Base-by-base conservation (phyloP, 257 asterid species). In the Oldenlandia corymbosa region DNA sequence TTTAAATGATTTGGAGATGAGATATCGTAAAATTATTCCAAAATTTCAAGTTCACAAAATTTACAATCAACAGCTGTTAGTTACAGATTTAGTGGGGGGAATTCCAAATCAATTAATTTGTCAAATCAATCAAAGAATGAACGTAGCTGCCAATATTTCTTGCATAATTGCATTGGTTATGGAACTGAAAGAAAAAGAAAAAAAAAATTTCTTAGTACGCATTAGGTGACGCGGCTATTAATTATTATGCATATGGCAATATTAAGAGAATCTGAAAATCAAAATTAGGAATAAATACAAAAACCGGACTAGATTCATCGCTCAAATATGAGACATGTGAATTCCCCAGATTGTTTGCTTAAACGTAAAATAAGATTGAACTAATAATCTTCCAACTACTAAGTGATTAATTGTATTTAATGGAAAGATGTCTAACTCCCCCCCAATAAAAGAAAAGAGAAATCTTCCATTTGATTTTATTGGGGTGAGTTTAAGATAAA, bases 381-480 rank as follows among this genome's bases (percentile, higher is more conserved):
- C 54, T 10, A 51, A 60, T 68, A 10, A 60, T 37, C 13, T 21
- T 34, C 28, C 21, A n/a, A 45, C 27, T 8, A 24, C 10, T n/a
- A n/a, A n/a, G 43, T 34, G 10, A 26, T 48, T 34, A 32, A 67
- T 31, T 26, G 28, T 30, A 59, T 24, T 31, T 58, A 63, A 50
- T 41, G 39, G 9, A 49, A 68, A 50, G 18, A 51, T 51, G 60
- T 68, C 62, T 28, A 68, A 60, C 48, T n/a, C 55, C 68, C 5
- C n/a, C n/a, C n/a, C n/a, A n/a, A n/a, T n/a, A n/a, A n/a, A n/a
- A n/a, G 28, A 3, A 20, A 39, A 60, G 61, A 51, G 49, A 34
- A 63, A 48, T 63, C 48, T 60, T 51, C 23, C 30, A n/a, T 36
- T 50, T 42, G 0, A 60, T 39, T 39, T 52, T 6, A 51, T 42